Evolutionary conservation across 768 basidiomycete genomes (phyloP), one percentile per base, ranked within the genome.

Genomic region (Phaffia australis): DNA sequence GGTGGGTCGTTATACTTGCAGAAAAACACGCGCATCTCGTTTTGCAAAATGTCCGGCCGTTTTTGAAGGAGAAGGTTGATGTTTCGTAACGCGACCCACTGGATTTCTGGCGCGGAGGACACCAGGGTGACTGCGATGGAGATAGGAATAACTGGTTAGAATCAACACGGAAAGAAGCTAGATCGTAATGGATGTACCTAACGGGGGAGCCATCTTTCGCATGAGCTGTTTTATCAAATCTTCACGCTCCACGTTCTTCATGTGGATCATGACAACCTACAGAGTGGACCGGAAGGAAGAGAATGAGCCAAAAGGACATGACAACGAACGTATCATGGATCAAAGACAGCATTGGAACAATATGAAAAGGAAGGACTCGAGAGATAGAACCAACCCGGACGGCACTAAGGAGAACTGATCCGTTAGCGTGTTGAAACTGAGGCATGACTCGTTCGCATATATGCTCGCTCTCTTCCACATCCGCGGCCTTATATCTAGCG

Each of bases 1-100:
- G 98, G 95, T 2, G 95, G 95, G 73, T 98, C 95, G 75, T 98
- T 98, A 77, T 98, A 99, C 77, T 99, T 98, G 87, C 92, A 97
- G 79, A 99, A 99, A 79, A 99, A 98, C 18, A 97, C 93, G 72
- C 91, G 91, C 73, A 99, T 94, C 74, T 98, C 95, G 77, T 95
- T 95, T 77, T 88, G 88, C 51, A 99, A 80, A 42, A 99, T 89
- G 16, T 85, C 77, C 3, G 95, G 92, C 35, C 95, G 83, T 57
- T 94, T 84, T 78, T 98, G 95, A 69, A 99, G 93, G 75, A 99
- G 95, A 57, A 99, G 82, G 58, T 97, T 81, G 74, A 99, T 98
- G 74, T 99, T 99, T 61, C 95, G 85, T 35, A 99, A 79, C 1
- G 91, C 89, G 63, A 99, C 93, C 74, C 98, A 99, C 81, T 98